phyloP scores from a whole-genome alignment of 1,284 basidiomycete species.

The Sporisorium graminicola region DNA sequence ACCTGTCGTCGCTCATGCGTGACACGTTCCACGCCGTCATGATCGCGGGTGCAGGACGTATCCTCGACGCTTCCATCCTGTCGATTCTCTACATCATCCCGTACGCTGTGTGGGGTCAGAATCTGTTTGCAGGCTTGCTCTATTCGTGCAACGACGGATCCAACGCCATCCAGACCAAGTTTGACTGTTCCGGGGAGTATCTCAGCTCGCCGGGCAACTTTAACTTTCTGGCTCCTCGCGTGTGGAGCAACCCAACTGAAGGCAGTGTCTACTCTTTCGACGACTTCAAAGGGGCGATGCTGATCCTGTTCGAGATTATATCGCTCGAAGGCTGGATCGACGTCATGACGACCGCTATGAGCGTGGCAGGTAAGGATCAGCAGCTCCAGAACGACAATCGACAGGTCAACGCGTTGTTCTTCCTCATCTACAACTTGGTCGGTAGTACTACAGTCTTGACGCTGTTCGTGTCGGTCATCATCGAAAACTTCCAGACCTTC shows the following conservation, averaged over 20 bases:
- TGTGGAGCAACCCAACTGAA: conserved; percentile 87
- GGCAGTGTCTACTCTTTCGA: conserved; percentile 93
- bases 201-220: conserved; percentile 72
- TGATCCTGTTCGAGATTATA: conserved; percentile 97
- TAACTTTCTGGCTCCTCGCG: conserved; percentile 82
- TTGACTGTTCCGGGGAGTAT: conserved; percentile 83
- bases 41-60: conserved; percentile 86
- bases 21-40: conserved; percentile 91
- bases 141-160: conserved; percentile 84
- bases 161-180: conserved; percentile 73
- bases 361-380: conserved; percentile 76
- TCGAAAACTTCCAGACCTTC: conserved; percentile 90
- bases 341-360: conserved; percentile 86
- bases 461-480: conserved; percentile 81
- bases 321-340: conserved; percentile 95
- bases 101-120: conserved; percentile 96
- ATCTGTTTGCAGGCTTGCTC: conserved; percentile 88
- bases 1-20: conserved; percentile 77
- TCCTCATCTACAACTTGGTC: conserved; percentile 90
- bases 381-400: conserved; percentile 62
- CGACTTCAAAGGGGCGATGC: conserved; percentile 83
- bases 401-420: conserved; percentile 82
- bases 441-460: conserved; percentile 82
- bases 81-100: conserved; percentile 94
- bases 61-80: conserved; percentile 90